These are phyloP conservation scores for Cicer chorassanicum DNA, from an alignment of 306 rosid species.

Conservation along the genomic window DNA sequence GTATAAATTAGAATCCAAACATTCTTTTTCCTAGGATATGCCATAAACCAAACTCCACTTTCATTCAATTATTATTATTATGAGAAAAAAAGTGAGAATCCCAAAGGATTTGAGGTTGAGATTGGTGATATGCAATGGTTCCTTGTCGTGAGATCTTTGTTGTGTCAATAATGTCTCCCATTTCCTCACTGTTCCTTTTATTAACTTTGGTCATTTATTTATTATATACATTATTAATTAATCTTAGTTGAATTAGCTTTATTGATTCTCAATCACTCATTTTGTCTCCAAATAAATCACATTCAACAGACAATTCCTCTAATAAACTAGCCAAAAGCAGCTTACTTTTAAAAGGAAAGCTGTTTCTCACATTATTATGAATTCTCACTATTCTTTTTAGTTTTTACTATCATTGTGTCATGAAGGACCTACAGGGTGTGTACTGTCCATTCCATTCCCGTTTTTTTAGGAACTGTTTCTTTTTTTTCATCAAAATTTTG, in stretches of 20 bases:
- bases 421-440: conserved; percentile 38
- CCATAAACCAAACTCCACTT: conserved; percentile 54
- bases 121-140: conserved; percentile 51
- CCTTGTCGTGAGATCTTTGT: conserved; percentile 61
- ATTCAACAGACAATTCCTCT: conserved; percentile 53
- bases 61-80: conserved; percentile 44
- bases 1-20: conserved; percentile 59
- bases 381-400: conserved; percentile 27
- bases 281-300: conserved; percentile 56
- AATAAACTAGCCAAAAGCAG: conserved; percentile 62
- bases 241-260: conserved; percentile 56
- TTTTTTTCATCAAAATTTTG: conserved; percentile 17
- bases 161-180: conserved; percentile 53
- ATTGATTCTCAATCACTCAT: conserved; percentile 65
- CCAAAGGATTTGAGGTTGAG: conserved; percentile 57
- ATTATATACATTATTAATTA: not conserved
- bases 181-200: conserved; percentile 22
- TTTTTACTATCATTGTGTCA: conserved; percentile 43
- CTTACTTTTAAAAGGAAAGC: conserved; percentile 71
- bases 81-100: conserved; percentile 54
- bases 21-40: conserved; percentile 55
- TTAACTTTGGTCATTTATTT: conserved; percentile 6
- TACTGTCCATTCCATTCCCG: conserved; percentile 47
- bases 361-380: conserved; percentile 43
- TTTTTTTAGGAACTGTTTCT: conserved; percentile 15